phyloP scores from a whole-genome alignment of 805 yeast species.

The Myxozyma vanderwaltii region DNA sequence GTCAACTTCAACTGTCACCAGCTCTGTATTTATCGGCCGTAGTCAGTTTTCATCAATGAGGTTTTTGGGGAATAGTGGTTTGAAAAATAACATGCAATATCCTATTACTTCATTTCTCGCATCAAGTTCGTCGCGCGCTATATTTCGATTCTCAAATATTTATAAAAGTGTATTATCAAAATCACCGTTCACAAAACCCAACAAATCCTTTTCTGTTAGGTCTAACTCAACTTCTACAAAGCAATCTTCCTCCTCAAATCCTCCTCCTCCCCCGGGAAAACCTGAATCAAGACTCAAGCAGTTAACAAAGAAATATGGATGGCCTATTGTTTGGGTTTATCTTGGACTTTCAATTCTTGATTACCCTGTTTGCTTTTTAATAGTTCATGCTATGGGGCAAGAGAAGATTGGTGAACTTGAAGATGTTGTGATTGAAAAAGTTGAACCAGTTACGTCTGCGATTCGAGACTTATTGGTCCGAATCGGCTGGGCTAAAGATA shows the following conservation, averaged over 20 bases:
- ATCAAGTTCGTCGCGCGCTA: neutral
- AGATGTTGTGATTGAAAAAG: slow-evolving; percentile 40
- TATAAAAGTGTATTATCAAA: neutral
- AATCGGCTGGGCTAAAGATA: slow-evolving; percentile 7
- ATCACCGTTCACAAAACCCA: neutral
- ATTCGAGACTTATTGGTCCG: slow-evolving; percentile 10
- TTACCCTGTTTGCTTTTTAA: slow-evolving; percentile 75
- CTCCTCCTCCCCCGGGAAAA: neutral
- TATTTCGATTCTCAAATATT: neutral
- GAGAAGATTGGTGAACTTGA: slow-evolving; percentile 74
- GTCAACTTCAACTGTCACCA: neutral
- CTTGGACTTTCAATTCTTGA: slow-evolving; percentile 72
- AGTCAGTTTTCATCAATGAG: neutral
- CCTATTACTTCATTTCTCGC: neutral
- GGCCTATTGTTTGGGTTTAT: slow-evolving; percentile 86
- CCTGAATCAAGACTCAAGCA: slow-evolving; percentile 48
- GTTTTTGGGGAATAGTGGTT: neutral
- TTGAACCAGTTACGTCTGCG: slow-evolving; percentile 12
- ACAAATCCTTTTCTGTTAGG: neutral
- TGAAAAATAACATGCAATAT: neutral
- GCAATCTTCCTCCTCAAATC: neutral
- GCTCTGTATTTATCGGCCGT: neutral
- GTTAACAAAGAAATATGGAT: slow-evolving; percentile 83
- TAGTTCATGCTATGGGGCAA: slow-evolving; percentile 86
- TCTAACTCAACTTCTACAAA: slow-evolving; percentile 14